phyloP scores from a whole-genome alignment of 495 filamentous ascomycete genomes.

The Viridothelium virens region DNA sequence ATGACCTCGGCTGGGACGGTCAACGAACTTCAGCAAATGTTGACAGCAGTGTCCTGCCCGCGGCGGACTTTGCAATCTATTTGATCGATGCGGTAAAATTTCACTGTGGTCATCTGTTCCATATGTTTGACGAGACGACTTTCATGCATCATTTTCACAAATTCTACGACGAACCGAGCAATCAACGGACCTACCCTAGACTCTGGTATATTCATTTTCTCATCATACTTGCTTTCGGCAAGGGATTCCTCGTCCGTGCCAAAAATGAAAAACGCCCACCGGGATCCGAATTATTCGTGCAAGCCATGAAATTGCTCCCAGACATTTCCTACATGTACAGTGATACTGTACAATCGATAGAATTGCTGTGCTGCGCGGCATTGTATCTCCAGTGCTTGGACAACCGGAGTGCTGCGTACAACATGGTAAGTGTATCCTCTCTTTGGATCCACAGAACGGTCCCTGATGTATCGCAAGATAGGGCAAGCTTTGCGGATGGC shows the following conservation, averaged over 20 bases:
- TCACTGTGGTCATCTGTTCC: constrained; percentile 40
- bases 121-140: constrained; percentile 39
- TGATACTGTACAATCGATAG: constrained; percentile 35
- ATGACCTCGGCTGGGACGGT: constrained; percentile 41
- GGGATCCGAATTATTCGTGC: constrained; percentile 37
- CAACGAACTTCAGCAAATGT: constrained; percentile 23
- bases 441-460: neutral
- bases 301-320: constrained; percentile 38
- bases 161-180: constrained; percentile 32
- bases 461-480: constrained; percentile 30
- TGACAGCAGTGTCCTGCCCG: constrained; percentile 33
- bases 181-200: constrained; percentile 24
- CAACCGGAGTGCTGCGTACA: constrained; percentile 35
- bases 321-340: constrained; percentile 34
- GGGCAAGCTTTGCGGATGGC: constrained; percentile 42
- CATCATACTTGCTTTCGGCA: constrained; percentile 41
- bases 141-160: constrained; percentile 38
- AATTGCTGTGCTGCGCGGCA: constrained; percentile 41
- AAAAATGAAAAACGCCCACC: constrained; percentile 32
- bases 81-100: constrained; percentile 42
- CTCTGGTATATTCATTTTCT: constrained; percentile 44
- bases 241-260: constrained; percentile 38
- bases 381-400: constrained; percentile 41
- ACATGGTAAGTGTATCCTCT: constrained; percentile 29
- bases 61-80: constrained; percentile 39